phyloP scores from a whole-genome alignment of 257 asterid genomes.

The Scutellaria galericulata region DNA sequence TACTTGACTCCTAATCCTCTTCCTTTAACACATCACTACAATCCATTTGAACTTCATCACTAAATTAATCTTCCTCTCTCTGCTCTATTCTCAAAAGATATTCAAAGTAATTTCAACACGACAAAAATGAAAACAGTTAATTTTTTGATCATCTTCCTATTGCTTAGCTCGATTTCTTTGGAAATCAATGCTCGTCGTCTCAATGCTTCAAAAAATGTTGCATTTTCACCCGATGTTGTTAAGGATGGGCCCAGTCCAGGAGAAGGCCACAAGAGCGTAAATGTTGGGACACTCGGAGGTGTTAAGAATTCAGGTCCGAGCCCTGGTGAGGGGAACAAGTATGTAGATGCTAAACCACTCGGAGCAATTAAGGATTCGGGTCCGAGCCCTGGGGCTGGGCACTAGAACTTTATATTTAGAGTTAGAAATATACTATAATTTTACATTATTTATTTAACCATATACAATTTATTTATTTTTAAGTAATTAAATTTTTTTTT shows the following conservation, averaged over 20 bases:
- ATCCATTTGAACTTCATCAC: background rate
- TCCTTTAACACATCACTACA: slow-evolving; percentile 5
- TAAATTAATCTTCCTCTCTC: background rate
- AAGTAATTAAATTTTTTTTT: background rate
- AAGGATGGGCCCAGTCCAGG: slow-evolving; percentile 48
- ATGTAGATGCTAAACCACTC: background rate
- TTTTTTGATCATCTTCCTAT: slow-evolving; percentile 26
- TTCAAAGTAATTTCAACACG: background rate
- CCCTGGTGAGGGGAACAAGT: slow-evolving; percentile 39
- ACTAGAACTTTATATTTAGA: background rate
- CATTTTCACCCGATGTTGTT: slow-evolving; percentile 9
- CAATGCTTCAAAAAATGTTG: slow-evolving; percentile 8
- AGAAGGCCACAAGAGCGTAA: slow-evolving; percentile 31
- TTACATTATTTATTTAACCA: background rate
- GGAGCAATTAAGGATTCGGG: slow-evolving; percentile 44
- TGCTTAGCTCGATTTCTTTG: slow-evolving; percentile 27
- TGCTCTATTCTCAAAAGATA: background rate
- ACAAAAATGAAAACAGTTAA: background rate
- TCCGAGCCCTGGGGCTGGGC: slow-evolving; percentile 53
- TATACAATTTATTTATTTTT: background rate
- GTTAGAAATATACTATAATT: background rate
- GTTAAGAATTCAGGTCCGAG: slow-evolving; percentile 48
- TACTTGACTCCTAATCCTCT: background rate
- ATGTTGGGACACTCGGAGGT: slow-evolving; percentile 29
- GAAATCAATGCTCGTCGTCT: slow-evolving; percentile 46